phyloP scores from a whole-genome alignment of 495 filamentous ascomycete species.

The Neurospora sublineolata region DNA sequence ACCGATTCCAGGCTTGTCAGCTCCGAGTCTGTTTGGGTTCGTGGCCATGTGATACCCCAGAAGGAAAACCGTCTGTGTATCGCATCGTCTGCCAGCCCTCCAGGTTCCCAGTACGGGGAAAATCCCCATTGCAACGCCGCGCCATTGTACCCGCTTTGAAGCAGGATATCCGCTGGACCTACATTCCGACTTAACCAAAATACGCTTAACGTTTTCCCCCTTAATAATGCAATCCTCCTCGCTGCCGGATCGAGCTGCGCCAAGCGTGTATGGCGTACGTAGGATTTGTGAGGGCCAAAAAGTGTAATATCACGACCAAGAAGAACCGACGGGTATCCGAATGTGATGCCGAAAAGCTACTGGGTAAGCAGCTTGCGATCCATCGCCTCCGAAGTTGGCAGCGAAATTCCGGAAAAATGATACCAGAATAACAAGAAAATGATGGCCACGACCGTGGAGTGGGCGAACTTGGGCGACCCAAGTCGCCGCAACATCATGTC shows the following conservation, averaged over 20 bases:
- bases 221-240: neutral
- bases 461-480: conserved; percentile 13
- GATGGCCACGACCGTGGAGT: conserved; percentile 14
- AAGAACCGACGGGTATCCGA: neutral
- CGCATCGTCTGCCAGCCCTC: neutral
- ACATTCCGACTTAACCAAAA: neutral
- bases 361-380: conserved; percentile 1
- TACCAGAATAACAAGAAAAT: conserved; percentile 18
- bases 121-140: neutral
- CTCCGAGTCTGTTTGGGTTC: neutral
- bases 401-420: conserved; percentile 10
- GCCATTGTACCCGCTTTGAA: neutral
- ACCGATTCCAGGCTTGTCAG: neutral
- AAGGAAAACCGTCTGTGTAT: neutral
- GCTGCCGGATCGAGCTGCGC: neutral
- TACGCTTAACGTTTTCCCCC: neutral
- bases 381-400: neutral
- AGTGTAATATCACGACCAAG: neutral
- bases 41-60: neutral
- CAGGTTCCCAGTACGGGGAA: neutral
- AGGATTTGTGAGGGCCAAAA: neutral
- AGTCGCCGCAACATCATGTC: conserved; percentile 4
- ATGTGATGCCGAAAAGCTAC: neutral
- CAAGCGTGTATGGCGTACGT: neutral
- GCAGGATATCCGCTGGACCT: neutral